A percentile compares a stretch with the other conserved stretches of the same genome.
These are phyloP conservation scores for Fragilariopsis cylindrus DNA, from an alignment of 108 stramenopile species.

Conservation along the genomic window DNA sequence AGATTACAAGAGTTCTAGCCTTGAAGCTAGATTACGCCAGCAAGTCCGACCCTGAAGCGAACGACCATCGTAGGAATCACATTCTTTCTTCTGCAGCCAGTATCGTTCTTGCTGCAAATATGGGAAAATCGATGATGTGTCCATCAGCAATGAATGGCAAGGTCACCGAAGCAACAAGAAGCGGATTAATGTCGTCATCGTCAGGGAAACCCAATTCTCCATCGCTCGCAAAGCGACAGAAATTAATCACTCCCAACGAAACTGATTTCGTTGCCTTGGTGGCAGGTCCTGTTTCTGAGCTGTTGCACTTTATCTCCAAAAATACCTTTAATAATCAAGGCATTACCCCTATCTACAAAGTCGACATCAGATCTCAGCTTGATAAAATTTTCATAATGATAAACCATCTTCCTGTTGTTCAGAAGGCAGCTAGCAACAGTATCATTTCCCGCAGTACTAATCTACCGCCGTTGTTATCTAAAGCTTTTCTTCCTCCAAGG, in stretches of 20 bases:
- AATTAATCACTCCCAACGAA: neutral
- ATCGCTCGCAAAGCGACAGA: neutral
- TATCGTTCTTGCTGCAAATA: constrained; percentile 14
- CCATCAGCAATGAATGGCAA: neutral
- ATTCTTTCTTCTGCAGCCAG: constrained; percentile 13
- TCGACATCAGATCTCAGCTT: constrained; percentile 12
- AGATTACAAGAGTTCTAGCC: constrained; percentile 17
- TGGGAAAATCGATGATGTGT: constrained; percentile 17
- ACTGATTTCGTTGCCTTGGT: constrained; percentile 1
- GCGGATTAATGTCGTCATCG: too few species aligned
- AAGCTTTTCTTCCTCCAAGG: neutral
- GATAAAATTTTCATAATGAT: neutral
- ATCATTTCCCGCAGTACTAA: neutral
- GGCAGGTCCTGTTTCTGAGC: neutral
- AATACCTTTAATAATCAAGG: neutral
- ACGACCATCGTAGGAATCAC: constrained; percentile 19
- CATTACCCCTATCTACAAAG: neutral
- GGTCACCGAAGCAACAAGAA: neutral
- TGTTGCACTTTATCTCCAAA: constrained; percentile 6
- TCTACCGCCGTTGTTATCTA: neutral
- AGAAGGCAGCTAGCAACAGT: neutral
- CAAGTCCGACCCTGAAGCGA: constrained; percentile 15
- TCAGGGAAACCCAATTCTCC: neutral
- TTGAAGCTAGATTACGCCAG: constrained; percentile 1
- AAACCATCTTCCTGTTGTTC: neutral